A percentile compares a stretch with the other conserved stretches of the same genome.
Conservation (phyloP, 441 rosid genomes). For the Pelargonium citronellum region DNA sequence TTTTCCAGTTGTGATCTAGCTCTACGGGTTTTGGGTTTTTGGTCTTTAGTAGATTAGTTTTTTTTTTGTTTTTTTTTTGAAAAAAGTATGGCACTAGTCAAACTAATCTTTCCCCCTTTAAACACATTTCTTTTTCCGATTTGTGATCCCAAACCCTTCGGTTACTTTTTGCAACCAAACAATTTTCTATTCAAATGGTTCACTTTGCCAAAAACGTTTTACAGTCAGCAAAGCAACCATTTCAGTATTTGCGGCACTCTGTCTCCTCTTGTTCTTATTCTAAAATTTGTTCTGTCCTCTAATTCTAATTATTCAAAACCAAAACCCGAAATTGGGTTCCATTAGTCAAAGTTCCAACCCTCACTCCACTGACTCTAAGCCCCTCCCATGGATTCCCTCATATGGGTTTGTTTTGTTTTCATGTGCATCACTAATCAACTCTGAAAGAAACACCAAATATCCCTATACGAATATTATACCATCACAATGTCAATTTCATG, state of each 20-base stretch:
- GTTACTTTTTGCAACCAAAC: constrained; percentile 16
- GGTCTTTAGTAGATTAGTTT: not conserved
- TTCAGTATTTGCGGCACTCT: constrained; percentile 30
- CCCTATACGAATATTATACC: constrained; percentile 16
- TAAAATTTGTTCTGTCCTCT: not conserved
- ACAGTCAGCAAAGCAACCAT: constrained; percentile 30
- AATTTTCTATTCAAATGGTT: constrained; percentile 12
- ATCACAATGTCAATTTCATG: constrained; percentile 21
- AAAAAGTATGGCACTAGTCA: constrained; percentile 31
- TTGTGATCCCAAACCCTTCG: constrained; percentile 30
- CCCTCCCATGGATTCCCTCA: not conserved
- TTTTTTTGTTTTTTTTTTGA: not conserved
- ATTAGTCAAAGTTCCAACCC: constrained; percentile 18
- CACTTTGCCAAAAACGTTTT: constrained; percentile 9
- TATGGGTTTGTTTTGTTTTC: constrained; percentile 17
- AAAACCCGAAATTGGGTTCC: not conserved
- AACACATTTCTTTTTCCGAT: constrained; percentile 23
- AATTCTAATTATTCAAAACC: not conserved
- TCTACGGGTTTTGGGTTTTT: constrained; percentile 4
- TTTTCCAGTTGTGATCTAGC: constrained; percentile 3
- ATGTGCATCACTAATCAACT: constrained; percentile 2
- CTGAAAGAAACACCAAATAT: not conserved
- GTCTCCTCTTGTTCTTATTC: constrained; percentile 12
- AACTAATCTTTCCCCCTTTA: constrained; percentile 15
- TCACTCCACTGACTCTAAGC: constrained; percentile 9